Evolutionary conservation across 1,284 basidiomycete species (phyloP).

Genomic region (Phenoliferia sp.): DNA sequence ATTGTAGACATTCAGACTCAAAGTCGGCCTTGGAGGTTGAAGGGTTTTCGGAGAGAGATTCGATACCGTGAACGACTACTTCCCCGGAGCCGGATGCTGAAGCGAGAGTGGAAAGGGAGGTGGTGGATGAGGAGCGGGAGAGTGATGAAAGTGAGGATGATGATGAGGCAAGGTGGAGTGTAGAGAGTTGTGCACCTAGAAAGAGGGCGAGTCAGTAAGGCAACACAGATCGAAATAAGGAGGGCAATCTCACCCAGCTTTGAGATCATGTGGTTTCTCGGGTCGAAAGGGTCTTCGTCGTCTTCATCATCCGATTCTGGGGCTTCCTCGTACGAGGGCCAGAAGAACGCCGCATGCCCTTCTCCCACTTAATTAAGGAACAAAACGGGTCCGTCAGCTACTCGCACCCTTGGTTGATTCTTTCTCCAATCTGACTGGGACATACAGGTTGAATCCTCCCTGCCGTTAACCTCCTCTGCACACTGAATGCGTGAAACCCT

Average conservation of each 20-base stretch:
- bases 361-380: not conserved
- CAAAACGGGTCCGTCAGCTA: not conserved
- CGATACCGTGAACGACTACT: slow-evolving; percentile 32
- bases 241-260: slow-evolving; percentile 26
- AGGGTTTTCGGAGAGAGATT: slow-evolving; percentile 18
- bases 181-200: slow-evolving; percentile 11
- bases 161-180: slow-evolving; percentile 21
- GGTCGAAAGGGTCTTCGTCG: slow-evolving; percentile 35
- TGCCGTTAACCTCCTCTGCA: slow-evolving; percentile 35
- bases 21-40: slow-evolving; percentile 55
- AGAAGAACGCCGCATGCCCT: slow-evolving; percentile 30
- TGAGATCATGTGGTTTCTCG: slow-evolving; percentile 33
- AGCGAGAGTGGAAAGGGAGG: slow-evolving; percentile 27
- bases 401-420: not conserved
- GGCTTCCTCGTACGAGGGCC: slow-evolving; percentile 37
- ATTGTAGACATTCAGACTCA: slow-evolving; percentile 66
- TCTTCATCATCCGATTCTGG: slow-evolving; percentile 31
- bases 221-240: not conserved
- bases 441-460: no score
- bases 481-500: slow-evolving; percentile 56
- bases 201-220: slow-evolving; percentile 32
- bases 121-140: slow-evolving; percentile 33
- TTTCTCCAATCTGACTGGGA: slow-evolving; percentile 31
- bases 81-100: slow-evolving; percentile 20
- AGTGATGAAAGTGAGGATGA: slow-evolving; percentile 35